phyloP scores from a whole-genome alignment of 2,329 filamentous ascomycete genomes.

The Ramichloridium luteum region DNA sequence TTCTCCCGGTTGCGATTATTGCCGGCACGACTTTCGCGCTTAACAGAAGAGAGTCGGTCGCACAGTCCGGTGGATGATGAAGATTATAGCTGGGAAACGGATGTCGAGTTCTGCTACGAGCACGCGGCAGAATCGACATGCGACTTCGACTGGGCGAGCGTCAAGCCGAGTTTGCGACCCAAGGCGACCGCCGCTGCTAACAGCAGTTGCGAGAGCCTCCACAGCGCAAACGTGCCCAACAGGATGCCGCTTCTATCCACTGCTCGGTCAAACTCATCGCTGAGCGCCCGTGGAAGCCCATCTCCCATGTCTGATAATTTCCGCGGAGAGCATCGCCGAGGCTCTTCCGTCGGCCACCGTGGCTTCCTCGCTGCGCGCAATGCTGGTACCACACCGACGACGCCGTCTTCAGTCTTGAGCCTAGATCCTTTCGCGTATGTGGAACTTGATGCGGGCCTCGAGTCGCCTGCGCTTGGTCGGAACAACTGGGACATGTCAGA shows the following conservation, averaged over 20 bases:
- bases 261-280: not conserved
- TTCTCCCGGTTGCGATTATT: too few relatives aligned
- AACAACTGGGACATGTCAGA: not conserved
- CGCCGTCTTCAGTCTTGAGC: conserved; percentile 7
- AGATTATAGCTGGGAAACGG: conserved; percentile 46
- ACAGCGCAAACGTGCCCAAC: conserved; percentile 2
- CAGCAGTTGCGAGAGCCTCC: conserved; percentile 11
- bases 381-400: conserved; percentile 6
- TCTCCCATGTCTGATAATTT: not conserved
- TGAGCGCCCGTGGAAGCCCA: not conserved
- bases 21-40: conserved; percentile 7
- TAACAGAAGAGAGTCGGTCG: conserved; percentile 1
- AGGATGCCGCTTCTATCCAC: conserved; percentile 1
- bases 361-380: conserved; percentile 21
- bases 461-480: conserved; percentile 1
- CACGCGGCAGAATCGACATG: conserved; percentile 49
- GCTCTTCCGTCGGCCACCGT: conserved; percentile 21
- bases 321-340: conserved; percentile 10
- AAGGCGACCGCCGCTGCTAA: conserved; percentile 7
- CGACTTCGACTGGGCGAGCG: conserved; percentile 45
- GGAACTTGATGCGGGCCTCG: not conserved
- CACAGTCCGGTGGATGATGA: conserved; percentile 14
- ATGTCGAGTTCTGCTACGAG: conserved; percentile 51
- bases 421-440: too few relatives aligned
- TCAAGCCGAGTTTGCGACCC: conserved; percentile 7